Conservation (phyloP, 2,329 filamentous ascomycete genomes). For the Trichophyton rubrum region DNA sequence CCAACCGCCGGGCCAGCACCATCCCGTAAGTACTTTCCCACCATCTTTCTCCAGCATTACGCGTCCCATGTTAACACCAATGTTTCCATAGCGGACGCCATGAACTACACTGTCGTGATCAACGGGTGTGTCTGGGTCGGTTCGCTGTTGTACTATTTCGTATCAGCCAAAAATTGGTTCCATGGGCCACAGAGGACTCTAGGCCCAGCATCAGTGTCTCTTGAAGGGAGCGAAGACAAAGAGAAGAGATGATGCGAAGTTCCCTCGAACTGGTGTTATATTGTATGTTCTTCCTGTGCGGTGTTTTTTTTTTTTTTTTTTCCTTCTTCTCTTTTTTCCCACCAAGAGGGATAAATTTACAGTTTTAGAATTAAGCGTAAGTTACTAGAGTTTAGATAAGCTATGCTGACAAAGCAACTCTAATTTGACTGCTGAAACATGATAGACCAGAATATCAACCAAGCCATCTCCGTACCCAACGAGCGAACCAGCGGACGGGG, state of each 20-base stretch:
- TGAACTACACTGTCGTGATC: conserved; percentile 55
- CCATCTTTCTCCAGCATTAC: neutral
- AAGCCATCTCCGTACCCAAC: too few relatives aligned
- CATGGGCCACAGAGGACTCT: conserved; percentile 48
- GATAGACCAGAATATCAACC: neutral
- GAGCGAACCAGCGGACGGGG: too few relatives aligned
- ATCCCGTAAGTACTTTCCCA: conserved; percentile 22
- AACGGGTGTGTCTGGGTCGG: conserved; percentile 48
- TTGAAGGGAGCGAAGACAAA: neutral
- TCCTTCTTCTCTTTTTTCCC: neutral
- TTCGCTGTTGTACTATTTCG: conserved; percentile 42
- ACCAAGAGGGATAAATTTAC: neutral
- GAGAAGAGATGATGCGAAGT: neutral
- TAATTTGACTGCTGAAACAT: neutral
- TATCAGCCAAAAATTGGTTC: conserved; percentile 49
- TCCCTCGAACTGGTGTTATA: neutral
- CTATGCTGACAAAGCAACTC: neutral
- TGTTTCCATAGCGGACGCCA: conserved; percentile 28
- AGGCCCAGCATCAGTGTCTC: conserved; percentile 13
- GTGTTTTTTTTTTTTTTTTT: neutral
- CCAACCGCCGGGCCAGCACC: conserved; percentile 44
- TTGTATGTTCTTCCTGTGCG: too few relatives aligned
- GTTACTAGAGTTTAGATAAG: neutral
- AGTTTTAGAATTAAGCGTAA: neutral
- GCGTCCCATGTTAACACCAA: neutral